phyloP scores from a whole-genome alignment of 805 yeast species.

The Jamesozyma piceae region DNA sequence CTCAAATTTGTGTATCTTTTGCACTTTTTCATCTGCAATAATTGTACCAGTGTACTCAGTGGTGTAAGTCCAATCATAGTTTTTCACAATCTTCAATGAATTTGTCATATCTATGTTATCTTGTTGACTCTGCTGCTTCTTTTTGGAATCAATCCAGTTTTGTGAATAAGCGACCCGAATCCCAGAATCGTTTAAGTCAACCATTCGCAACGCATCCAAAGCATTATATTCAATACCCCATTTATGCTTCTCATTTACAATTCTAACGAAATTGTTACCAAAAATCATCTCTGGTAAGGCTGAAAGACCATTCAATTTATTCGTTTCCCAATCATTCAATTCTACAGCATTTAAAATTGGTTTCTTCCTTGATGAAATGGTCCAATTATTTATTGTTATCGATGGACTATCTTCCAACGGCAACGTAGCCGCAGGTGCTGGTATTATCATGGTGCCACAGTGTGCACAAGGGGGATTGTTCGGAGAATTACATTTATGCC shows the following conservation, averaged over 20 bases:
- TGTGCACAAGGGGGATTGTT: constrained; percentile 44
- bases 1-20: constrained; percentile 9
- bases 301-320: constrained; percentile 43
- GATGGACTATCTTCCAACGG: constrained; percentile 62
- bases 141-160: constrained; percentile 56
- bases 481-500: constrained; percentile 27
- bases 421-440: constrained; percentile 57
- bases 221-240: constrained; percentile 62
- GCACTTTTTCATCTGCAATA: constrained; percentile 7
- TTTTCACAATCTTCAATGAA: constrained; percentile 56
- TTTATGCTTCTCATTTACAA: constrained; percentile 35
- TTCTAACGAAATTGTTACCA: constrained; percentile 63
- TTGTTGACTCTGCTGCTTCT: constrained; percentile 27
- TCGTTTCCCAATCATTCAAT: constrained; percentile 54
- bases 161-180: constrained; percentile 77
- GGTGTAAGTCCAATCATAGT: constrained; percentile 96
- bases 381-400: constrained; percentile 66
- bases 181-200: constrained; percentile 42
- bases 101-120: constrained; percentile 23
- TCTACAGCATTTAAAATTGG: constrained; percentile 73
- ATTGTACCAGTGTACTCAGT: constrained; percentile 63
- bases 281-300: constrained; percentile 97
- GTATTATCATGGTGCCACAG: constrained; percentile 70
- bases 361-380: constrained; percentile 56
- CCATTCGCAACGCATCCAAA: constrained; percentile 54